phyloP scores from a whole-genome alignment of 1,139 yeast species.

The Lodderomyces pseudojiufengensis region DNA sequence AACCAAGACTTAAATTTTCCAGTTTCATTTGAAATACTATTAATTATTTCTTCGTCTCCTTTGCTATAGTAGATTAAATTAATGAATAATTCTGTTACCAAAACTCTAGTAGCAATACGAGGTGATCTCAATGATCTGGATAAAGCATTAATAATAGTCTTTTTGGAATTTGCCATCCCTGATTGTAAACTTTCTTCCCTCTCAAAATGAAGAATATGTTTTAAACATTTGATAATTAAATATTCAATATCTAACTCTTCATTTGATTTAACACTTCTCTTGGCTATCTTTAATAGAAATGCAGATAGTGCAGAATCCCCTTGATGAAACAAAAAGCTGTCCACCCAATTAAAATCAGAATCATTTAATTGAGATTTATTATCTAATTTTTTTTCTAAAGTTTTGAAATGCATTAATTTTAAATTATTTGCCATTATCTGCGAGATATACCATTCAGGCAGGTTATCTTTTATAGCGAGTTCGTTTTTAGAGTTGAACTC shows the following conservation, averaged over 20 bases:
- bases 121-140: constrained; percentile 41
- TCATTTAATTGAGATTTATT: background rate
- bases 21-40: constrained; percentile 27
- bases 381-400: constrained; percentile 32
- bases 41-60: constrained; percentile 22
- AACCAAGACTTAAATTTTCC: too few species aligned
- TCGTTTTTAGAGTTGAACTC: constrained; percentile 2
- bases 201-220: constrained; percentile 18
- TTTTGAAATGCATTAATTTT: constrained; percentile 31
- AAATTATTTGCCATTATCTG: constrained; percentile 35
- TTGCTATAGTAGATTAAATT: constrained; percentile 27
- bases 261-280: constrained; percentile 42
- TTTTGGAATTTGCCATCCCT: constrained; percentile 20
- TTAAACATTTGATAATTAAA: constrained; percentile 37
- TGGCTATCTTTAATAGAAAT: constrained; percentile 36
- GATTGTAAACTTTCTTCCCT: constrained; percentile 14
- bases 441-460: constrained; percentile 44
- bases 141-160: constrained; percentile 34
- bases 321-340: constrained; percentile 33
- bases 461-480: constrained; percentile 28
- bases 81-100: constrained; percentile 43
- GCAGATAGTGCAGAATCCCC: constrained; percentile 47
- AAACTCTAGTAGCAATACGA: constrained; percentile 36
- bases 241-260: constrained; percentile 44
- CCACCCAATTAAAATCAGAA: constrained; percentile 25